phyloP scores from a whole-genome alignment of 345 rosid species.

The Combretum micranthum region DNA sequence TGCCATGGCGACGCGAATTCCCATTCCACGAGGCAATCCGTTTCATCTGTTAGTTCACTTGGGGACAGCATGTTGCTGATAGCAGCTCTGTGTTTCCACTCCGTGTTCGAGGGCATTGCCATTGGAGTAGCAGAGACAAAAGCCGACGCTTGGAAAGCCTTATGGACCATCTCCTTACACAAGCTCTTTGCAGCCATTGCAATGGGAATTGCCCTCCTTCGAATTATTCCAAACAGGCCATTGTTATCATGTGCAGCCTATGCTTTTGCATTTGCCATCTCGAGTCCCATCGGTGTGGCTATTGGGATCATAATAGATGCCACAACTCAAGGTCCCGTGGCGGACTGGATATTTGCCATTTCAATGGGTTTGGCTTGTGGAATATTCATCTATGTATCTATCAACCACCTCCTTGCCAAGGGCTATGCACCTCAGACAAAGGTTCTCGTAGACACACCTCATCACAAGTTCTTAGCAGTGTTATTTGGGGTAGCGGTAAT shows the following conservation, averaged over 20 bases:
- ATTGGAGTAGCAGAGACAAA: constrained; percentile 51
- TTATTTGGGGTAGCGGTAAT: constrained; percentile 50
- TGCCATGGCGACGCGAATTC: constrained; percentile 7
- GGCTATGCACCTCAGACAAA: constrained; percentile 35
- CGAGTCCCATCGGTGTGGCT: constrained; percentile 67
- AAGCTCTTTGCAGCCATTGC: constrained; percentile 80
- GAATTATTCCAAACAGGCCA: constrained; percentile 69
- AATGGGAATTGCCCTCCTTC: constrained; percentile 80
- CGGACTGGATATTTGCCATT: constrained; percentile 69
- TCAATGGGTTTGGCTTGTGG: constrained; percentile 84
- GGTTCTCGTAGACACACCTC: constrained; percentile 34
- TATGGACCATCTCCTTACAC: constrained; percentile 67
- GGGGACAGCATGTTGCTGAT: constrained; percentile 75
- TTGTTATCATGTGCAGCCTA: constrained; percentile 42
- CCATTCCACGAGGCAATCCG: background rate
- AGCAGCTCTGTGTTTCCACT: constrained; percentile 79
- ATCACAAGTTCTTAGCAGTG: constrained; percentile 47
- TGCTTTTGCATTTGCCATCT: constrained; percentile 71
- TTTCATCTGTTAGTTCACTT: constrained; percentile 27
- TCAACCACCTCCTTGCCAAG: constrained; percentile 60
- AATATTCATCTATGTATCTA: constrained; percentile 62
- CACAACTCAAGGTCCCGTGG: constrained; percentile 64
- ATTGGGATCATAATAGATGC: constrained; percentile 71
- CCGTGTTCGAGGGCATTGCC: constrained; percentile 34
- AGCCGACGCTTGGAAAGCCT: constrained; percentile 68